phyloP scores from a whole-genome alignment of 495 filamentous ascomycete species.

The Mytilinidion resinicola region DNA sequence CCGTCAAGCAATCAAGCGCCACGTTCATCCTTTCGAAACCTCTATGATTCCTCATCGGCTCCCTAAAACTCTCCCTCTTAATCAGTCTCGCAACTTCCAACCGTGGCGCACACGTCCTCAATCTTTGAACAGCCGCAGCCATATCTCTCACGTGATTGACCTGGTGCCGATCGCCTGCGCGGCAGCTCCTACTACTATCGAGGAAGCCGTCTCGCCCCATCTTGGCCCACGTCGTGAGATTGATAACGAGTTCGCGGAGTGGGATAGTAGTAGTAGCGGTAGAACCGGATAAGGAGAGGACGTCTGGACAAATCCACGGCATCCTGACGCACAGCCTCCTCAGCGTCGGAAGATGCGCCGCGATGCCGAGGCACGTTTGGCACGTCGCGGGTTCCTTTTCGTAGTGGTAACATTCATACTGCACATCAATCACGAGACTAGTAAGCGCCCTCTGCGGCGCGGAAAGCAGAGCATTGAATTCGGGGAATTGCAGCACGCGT shows the following conservation, averaged over 20 bases:
- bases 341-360: neutral
- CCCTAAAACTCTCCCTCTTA: neutral
- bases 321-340: neutral
- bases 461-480: neutral
- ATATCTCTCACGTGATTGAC: neutral
- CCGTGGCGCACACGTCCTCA: neutral
- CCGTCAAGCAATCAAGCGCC: too few relatives aligned
- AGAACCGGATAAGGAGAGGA: neutral
- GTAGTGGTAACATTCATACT: neutral
- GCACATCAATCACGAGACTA: neutral
- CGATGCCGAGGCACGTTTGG: neutral
- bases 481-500: neutral
- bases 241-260: neutral
- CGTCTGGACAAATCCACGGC: neutral
- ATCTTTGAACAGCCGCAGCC: neutral
- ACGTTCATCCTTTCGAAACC: too few relatives aligned
- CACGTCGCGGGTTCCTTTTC: neutral
- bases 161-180: neutral
- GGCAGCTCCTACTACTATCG: neutral
- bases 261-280: neutral
- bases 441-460: neutral
- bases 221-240: neutral
- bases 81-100: neutral
- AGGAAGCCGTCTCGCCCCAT: neutral
- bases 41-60: too few relatives aligned